Evolutionary conservation across 768 basidiomycete species (phyloP), one percentile per base, ranked within the genome.

Genomic region (Hortiboletus campestris): DNA sequence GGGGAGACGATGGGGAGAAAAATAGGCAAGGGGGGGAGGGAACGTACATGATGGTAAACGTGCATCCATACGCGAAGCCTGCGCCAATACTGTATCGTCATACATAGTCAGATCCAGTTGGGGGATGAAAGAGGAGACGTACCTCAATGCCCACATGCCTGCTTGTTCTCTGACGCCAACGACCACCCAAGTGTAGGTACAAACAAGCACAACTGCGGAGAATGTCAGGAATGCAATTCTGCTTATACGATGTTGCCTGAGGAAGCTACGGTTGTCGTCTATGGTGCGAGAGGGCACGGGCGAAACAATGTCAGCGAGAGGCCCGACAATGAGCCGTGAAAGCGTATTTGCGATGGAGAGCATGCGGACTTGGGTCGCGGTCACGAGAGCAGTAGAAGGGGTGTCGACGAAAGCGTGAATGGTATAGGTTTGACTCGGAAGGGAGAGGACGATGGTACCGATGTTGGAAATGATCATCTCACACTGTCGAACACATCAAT

Each of bases 381-480:
- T 79, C 32, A 72, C 69, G n/a, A 67, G 75, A 70, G 17, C 72
- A 3, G 56, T 60, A 16, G 71, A 65, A 19, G 69, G 55, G 25
- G 58, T 56, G 41, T 59, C 56, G 25, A 46, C 20, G 48, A 51
- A 35, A 38, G 60, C 3, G 31, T 35, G 29, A 34, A 59, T 51
- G 19, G 51, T 36, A 8, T 65, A 42, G 22, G 38, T 29, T 19
- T 68, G 49, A 16, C 71, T 64, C 10, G 84, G 81, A 35, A 91
- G 78, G 14, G 90, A 84, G 5, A 86, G 71, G 14, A 86, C 79
- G 48, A 92, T 87, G 1, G 86, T 84, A 36, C 89, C 90, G 45
- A 93, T 84, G 63, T 91, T 93, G 19, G 89, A 86, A 19, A 92
- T 84, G 20, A 93, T 78, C 89, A 90, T 91, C 68, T 91, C 89